Evolutionary conservation across 768 basidiomycete genomes (phyloP), one percentile per base, ranked within the genome.

Genomic region (Calocybe indica): DNA sequence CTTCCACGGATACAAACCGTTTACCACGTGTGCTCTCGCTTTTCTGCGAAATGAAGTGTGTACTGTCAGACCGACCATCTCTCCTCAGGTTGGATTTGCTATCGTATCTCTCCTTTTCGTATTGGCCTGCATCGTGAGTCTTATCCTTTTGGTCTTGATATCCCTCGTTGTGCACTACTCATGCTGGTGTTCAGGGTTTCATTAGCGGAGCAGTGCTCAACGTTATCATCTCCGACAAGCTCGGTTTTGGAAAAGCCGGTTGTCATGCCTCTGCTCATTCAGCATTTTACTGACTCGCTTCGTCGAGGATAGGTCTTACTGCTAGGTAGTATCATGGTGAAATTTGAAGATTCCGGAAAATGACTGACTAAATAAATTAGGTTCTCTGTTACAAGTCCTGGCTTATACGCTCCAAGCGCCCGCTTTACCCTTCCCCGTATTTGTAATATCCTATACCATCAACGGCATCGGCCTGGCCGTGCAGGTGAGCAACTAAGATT

Each of bases 391-490:
- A 22, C 83, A 84, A 61, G 56, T 78, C 1, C 46, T 78, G 5
- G 82, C 73, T 4, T 86, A 79, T 52, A 57, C 68, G 6, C 60
- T 87, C 6, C 74, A 78, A 55, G 66, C 74, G 3, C 58, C 80
- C 7, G 80, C 73, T 8, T 79, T 76, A 1, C 83, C 84, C 0
- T 88, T 85, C 56, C 82, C 83, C 5, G 71, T 72, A 1, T 81
- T 85, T 52, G 74, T 79, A 5, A 54, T 82, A 30, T 70, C 70
- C 0, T 74, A 64, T 48, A 52, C 63, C 7, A 63, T 76, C 40
- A 74, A 73, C 47, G 75, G 74, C 1, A 56, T 70, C 3, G 74
- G 75, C 1, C 40, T 69, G 14, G 68, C 72, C 2, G 56, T 76
- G 3, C 69, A 74, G 65, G 83, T 79, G 48, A 36, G 58, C 40